Conservation (phyloP, 345 rosid species). For the Corchorus capsularis region DNA sequence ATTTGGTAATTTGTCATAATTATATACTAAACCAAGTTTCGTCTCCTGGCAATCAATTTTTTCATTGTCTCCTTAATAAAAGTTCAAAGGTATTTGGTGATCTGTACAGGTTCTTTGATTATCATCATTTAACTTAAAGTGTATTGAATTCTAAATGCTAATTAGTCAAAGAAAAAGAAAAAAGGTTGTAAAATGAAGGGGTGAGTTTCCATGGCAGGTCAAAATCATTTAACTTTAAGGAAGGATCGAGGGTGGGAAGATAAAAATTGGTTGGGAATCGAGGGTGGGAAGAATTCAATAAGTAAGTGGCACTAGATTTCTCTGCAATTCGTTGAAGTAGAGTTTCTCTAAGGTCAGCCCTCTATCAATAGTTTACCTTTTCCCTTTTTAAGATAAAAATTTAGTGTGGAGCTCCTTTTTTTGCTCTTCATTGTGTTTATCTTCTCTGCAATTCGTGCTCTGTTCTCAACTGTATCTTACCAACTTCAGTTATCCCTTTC, state of each 20-base stretch:
- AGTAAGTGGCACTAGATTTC: conserved; percentile 33
- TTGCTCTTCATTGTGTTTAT: conserved; percentile 47
- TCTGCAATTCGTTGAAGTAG: conserved; percentile 45
- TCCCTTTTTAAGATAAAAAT: conserved; percentile 30
- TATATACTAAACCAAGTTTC: no score
- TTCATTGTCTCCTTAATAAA: no score
- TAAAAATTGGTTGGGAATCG: conserved; percentile 13
- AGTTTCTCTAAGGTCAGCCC: conserved; percentile 39
- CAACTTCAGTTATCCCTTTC: conserved; percentile 51
- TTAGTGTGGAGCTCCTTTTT: conserved; percentile 41
- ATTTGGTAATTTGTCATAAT: no score
- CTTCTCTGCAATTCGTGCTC: conserved; percentile 48
- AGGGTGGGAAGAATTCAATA: conserved; percentile 26
- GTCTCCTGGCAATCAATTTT: no score
- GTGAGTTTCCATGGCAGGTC: no score
- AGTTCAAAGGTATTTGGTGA: no score
- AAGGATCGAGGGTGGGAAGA: not conserved
- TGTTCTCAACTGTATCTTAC: conserved; percentile 44
- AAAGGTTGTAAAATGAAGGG: no score
- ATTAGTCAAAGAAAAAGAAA: no score
- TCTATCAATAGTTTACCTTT: conserved; percentile 35
- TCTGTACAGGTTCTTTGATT: no score
- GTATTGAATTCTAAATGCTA: no score
- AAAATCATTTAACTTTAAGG: no score
- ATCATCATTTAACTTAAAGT: no score